A percentile compares a stretch with the other conserved stretches of the same genome.
phyloP scores from a whole-genome alignment of 2,329 filamentous ascomycete genomes.

The Rosellinia necatrix region DNA sequence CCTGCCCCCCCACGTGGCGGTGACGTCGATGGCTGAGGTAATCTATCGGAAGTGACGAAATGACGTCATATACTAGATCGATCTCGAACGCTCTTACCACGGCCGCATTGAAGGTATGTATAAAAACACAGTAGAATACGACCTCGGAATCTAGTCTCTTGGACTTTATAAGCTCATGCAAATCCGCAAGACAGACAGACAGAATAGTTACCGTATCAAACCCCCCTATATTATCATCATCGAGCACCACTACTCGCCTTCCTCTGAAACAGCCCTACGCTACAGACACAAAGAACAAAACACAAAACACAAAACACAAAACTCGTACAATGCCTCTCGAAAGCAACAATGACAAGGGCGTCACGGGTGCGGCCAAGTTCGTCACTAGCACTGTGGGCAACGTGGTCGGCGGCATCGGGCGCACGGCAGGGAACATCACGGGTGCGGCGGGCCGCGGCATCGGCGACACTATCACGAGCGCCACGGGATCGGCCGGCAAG shows the following conservation, averaged over 20 bases:
- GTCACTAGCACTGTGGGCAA: conserved; percentile 43
- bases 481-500: conserved; percentile 51
- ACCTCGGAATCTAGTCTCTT: no score
- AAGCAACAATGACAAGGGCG: conserved; percentile 38
- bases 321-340: conserved; percentile 36
- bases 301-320: not conserved
- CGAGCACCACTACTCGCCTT: not conserved
- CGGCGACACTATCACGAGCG: conserved; percentile 51
- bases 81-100: no score
- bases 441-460: conserved; percentile 51
- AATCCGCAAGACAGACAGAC: no score
- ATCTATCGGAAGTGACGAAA: no score
- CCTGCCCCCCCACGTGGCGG: not conserved
- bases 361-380: conserved; percentile 43
- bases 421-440: conserved; percentile 41
- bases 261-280: not conserved
- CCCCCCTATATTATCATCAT: no score
- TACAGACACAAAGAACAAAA: not conserved
- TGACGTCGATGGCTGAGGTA: no score
- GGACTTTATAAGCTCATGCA: no score
- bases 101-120: no score
- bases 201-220: no score
- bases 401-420: conserved; percentile 37
- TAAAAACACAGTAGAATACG: no score
- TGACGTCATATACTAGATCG: conserved; percentile 12